Base-by-base conservation (phyloP, 208 protist species). In the Strigomonas culicis region DNA sequence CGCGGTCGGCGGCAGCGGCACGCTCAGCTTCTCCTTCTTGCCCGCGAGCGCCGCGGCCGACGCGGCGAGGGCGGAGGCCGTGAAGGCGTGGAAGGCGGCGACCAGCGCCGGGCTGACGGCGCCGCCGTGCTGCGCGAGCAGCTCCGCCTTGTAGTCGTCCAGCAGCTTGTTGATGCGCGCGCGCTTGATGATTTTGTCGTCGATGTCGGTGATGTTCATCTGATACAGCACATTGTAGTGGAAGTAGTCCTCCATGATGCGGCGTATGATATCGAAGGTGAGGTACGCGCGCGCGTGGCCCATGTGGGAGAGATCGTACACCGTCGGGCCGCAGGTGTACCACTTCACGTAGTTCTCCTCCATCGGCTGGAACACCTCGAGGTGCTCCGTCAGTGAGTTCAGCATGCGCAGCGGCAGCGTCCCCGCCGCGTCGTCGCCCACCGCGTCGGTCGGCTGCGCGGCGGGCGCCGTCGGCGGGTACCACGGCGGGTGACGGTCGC, bases 201-300 rank as follows among this genome's bases (percentile, higher is more conserved):
- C 98, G 67, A 99, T 97, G 71, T 99, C 98, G 17, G 98, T 99
- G 51, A 99, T 98, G 76, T 99, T 99, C 94, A 99, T 98, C 63
- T 94, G 87, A 53, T 94, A 96, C 7, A 82, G 28, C 0, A 99
- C 79, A 11, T 89, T 66, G 66, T 97, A 98, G 21, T 82, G 72
- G 70, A 99, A 99, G 79, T 99, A 99, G 50, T 99, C 84, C 58
- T 92, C 79, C 79, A 99, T 86, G 30, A 99, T 96, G 47, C 98
- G 85, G 41, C 98, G 84, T 25, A 99, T 68, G 66, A 99, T 98
- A 72, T 99, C 98, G 70, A 99, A 98, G 30, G 85, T 97, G 34
- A 99, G 72, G 72, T 99, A 99, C n/a, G 95, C 94, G 43, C 97
- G 79, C 3, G 98, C 98, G 82, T 99, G 98, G 15, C 98, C 98